Base-by-base conservation (phyloP, 139 green algal genomes). In the Nannochloris sp. region DNA sequence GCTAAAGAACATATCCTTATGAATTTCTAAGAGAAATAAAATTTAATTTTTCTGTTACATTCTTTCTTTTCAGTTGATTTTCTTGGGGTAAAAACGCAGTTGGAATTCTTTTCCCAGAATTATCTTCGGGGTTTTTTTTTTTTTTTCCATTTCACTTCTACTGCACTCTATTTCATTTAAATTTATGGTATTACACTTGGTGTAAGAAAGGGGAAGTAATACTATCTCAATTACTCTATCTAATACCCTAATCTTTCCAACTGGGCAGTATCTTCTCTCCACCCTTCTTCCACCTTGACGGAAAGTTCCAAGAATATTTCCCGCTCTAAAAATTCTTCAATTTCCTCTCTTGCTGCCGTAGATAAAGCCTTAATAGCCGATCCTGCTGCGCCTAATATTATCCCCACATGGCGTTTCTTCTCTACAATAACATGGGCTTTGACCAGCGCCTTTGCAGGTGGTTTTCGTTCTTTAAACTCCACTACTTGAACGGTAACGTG, bases 11-110 rank as follows among this genome's bases (percentile, higher is more conserved):
- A 62, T 19, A 81, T 88, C 27, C 51, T 93, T 48, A 60, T 80
- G 12, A 93, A 93, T 61, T 91, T 91, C 61, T 93, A 71, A 89
- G 25, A n/a, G n/a, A n/a, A n/a, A n/a, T n/a, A n/a, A n/a, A n/a
- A n/a, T n/a, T n/a, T n/a, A n/a, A n/a, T n/a, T n/a, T n/a, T n/a
- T n/a, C n/a, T n/a, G n/a, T n/a, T n/a, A n/a, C n/a, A n/a, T n/a
- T n/a, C n/a, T n/a, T n/a, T n/a, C n/a, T n/a, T n/a, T n/a, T n/a
- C n/a, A n/a, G n/a, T n/a, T n/a, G n/a, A n/a, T n/a, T n/a, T n/a
- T n/a, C n/a, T n/a, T n/a, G n/a, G n/a, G n/a, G n/a, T n/a, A n/a
- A n/a, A n/a, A n/a, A n/a, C n/a, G n/a, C n/a, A n/a, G n/a, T n/a
- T n/a, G n/a, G n/a, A n/a, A n/a, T n/a, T n/a, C n/a, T n/a, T n/a